Conservation (phyloP, 257 asterid species). For the Gentiana straminea region DNA sequence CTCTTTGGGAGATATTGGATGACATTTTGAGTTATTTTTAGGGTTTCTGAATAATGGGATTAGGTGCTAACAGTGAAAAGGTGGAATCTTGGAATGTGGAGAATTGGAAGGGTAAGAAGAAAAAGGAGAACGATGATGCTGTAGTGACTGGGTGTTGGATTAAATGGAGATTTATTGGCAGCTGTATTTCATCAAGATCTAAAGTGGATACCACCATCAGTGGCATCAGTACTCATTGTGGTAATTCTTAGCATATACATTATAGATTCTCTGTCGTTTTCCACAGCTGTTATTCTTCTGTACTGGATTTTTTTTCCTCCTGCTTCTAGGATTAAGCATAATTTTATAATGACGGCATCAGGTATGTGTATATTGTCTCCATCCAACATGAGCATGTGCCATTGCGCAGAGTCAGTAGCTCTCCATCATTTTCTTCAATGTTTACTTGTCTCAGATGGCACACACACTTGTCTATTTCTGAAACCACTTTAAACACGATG, state of each 20-base stretch:
- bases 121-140: constrained; percentile 17
- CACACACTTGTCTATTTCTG: no score
- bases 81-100: constrained; percentile 42
- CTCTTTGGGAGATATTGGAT: constrained; percentile 12
- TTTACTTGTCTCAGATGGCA: no score
- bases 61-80: constrained; percentile 29
- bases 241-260: constrained; percentile 23
- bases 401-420: no score
- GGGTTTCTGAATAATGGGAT: constrained; percentile 50
- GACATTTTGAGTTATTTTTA: constrained; percentile 28
- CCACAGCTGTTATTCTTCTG: no score
- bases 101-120: constrained; percentile 33
- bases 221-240: constrained; percentile 74
- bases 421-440: no score
- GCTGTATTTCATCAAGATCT: constrained; percentile 95
- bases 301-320: no score
- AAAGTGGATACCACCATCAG: constrained; percentile 88
- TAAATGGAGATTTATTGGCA: constrained; percentile 58
- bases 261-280: no score
- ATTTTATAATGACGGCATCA: no score
- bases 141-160: constrained; percentile 67
- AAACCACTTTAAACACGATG: no score
- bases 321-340: no score
- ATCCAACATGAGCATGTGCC: no score
- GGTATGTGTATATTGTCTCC: no score